Evolutionary conservation across 2,329 filamentous ascomycete genomes (phyloP).

Genomic region (Nemania abortiva): DNA sequence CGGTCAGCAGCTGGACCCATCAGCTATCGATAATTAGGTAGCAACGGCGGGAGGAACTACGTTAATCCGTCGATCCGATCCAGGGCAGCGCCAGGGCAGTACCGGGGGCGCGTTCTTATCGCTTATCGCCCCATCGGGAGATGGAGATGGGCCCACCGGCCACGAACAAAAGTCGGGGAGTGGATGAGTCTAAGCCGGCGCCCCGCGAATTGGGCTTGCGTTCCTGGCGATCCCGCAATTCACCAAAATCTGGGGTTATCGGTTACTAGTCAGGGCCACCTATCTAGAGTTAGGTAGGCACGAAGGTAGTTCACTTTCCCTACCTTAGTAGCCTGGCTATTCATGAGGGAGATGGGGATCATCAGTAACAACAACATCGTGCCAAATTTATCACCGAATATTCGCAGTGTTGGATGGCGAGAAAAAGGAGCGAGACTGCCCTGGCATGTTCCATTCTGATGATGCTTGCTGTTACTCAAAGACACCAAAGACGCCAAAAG

Average conservation of each 20-base stretch:
- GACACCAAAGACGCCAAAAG: background rate
- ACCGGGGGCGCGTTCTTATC: too few species aligned
- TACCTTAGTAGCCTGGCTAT: too few species aligned
- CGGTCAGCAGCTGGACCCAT: slow-evolving; percentile 26
- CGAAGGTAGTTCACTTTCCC: background rate
- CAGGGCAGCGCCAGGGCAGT: too few species aligned
- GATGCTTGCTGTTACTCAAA: background rate
- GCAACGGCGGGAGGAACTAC: slow-evolving; percentile 9
- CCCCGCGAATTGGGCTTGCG: slow-evolving; percentile 6
- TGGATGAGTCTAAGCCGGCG: background rate
- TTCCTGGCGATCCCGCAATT: slow-evolving; percentile 19
- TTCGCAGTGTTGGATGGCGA: background rate
- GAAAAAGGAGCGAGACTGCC: too few species aligned
- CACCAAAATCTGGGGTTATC: background rate
- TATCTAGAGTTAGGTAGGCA: background rate
- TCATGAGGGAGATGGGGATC: background rate
- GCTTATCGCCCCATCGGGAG: slow-evolving; percentile 11
- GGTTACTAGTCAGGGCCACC: background rate
- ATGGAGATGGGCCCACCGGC: background rate
- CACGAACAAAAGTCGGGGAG: slow-evolving; percentile 8
- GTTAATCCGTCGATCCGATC: slow-evolving; percentile 26
- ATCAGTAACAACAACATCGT: background rate
- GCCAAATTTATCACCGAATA: background rate
- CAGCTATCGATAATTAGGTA: slow-evolving; percentile 22
- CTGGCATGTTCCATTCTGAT: slow-evolving; percentile 12